A percentile compares a stretch with the other conserved stretches of the same genome.
phyloP scores from a whole-genome alignment of 1,139 yeast species.

The Lodderomyces jiufengensis region DNA sequence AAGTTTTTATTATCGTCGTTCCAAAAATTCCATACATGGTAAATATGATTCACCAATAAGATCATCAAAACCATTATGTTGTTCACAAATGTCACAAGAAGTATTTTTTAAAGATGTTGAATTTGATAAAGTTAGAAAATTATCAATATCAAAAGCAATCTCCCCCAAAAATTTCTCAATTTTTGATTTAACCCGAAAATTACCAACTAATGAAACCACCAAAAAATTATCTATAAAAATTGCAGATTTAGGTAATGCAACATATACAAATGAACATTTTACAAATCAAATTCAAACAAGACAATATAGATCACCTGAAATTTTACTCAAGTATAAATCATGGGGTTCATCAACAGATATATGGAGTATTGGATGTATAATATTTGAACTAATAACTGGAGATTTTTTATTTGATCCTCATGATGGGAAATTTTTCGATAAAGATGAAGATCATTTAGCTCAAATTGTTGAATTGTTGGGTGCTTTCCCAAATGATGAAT shows the following conservation, averaged over 20 bases:
- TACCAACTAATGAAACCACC: neutral
- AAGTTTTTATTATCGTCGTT: slow-evolving; percentile 18
- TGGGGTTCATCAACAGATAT: slow-evolving; percentile 87
- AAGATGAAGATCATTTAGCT: slow-evolving; percentile 85
- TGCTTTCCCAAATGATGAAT: slow-evolving; percentile 48
- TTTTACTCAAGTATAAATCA: slow-evolving; percentile 54
- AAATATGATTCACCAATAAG: slow-evolving; percentile 26
- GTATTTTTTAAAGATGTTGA: slow-evolving; percentile 19
- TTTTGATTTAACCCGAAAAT: slow-evolving; percentile 1
- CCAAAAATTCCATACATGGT: slow-evolving; percentile 21
- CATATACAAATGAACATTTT: slow-evolving; percentile 69
- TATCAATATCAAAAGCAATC: slow-evolving; percentile 10
- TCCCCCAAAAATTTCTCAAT: slow-evolving; percentile 9
- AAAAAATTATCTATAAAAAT: slow-evolving; percentile 41
- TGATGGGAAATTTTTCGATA: slow-evolving; percentile 55
- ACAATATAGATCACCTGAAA: slow-evolving; percentile 83
- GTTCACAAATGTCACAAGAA: slow-evolving; percentile 19
- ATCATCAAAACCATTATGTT: slow-evolving; percentile 28
- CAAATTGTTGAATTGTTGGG: slow-evolving; percentile 71
- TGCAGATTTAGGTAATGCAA: slow-evolving; percentile 86
- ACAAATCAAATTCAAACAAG: slow-evolving; percentile 85
- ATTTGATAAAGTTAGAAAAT: slow-evolving; percentile 7
- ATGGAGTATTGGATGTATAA: slow-evolving; percentile 81
- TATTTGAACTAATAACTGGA: slow-evolving; percentile 79
- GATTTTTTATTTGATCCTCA: slow-evolving; percentile 84